Conservation (phyloP, 1,139 yeast species). For the Suhomyces panamericanus region DNA sequence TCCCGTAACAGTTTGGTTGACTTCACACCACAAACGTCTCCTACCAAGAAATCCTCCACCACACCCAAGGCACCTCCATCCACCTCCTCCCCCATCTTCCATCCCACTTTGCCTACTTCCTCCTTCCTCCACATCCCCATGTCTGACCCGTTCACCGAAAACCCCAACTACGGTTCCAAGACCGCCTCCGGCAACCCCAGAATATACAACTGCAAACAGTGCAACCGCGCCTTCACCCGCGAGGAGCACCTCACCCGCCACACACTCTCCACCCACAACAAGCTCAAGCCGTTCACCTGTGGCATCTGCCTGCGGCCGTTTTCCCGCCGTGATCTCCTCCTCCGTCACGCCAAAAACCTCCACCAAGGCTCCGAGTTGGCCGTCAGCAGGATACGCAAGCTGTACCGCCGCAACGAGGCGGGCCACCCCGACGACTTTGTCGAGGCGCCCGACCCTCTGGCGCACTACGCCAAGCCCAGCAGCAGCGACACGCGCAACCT, state of each 20-base stretch:
- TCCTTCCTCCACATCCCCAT: slow-evolving; percentile 1
- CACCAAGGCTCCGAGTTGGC: slow-evolving; percentile 40
- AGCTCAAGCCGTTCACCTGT: slow-evolving; percentile 44
- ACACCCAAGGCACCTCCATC: too few relatives aligned
- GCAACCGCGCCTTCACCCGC: slow-evolving; percentile 48
- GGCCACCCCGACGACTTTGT: background rate
- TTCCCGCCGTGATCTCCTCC: slow-evolving; percentile 31
- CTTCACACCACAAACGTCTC: too few relatives aligned
- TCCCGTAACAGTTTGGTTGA: too few relatives aligned
- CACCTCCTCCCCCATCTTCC: too few relatives aligned
- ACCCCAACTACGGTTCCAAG: slow-evolving; percentile 40
- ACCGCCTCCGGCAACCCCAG: slow-evolving; percentile 49
- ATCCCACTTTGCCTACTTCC: too few relatives aligned
- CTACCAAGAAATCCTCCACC: too few relatives aligned
- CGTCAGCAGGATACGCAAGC: slow-evolving; percentile 46
- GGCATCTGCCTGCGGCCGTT: slow-evolving; percentile 35
- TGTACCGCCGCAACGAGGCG: slow-evolving; percentile 28
- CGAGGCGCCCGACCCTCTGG: slow-evolving; percentile 3
- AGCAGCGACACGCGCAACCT: background rate
- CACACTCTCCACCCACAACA: slow-evolving; percentile 46
- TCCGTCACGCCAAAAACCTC: slow-evolving; percentile 34
- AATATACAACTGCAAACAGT: slow-evolving; percentile 43
- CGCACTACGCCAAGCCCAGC: background rate
- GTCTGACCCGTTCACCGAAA: slow-evolving; percentile 4
- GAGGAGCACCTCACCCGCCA: slow-evolving; percentile 52